These are phyloP conservation scores for Pterocarpus macrocarpus DNA, from an alignment of 306 rosid genomes.

Conservation along the genomic window DNA sequence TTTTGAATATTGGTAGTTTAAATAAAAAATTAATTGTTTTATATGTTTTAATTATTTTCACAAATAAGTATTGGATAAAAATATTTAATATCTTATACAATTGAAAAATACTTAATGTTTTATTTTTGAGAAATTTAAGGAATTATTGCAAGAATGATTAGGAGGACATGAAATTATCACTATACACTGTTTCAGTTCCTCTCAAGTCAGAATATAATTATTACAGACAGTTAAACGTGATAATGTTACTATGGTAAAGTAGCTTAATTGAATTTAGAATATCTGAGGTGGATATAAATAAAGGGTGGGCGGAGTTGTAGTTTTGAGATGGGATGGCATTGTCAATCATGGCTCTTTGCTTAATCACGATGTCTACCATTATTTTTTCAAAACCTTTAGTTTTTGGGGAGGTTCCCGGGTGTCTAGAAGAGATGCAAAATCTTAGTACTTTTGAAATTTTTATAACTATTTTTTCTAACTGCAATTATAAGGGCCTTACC, in stretches of 20 bases:
- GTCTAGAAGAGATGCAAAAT: slow-evolving; percentile 29
- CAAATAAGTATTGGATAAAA: too few relatives aligned
- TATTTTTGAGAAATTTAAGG: too few relatives aligned
- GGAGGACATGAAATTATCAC: too few relatives aligned
- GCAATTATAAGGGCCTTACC: slow-evolving; percentile 54
- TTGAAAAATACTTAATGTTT: too few relatives aligned
- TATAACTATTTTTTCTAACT: background rate
- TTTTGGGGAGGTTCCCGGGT: slow-evolving; percentile 14
- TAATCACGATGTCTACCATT: slow-evolving; percentile 70
- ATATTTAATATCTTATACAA: too few relatives aligned
- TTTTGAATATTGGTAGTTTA: too few relatives aligned
- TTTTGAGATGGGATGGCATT: slow-evolving; percentile 69
- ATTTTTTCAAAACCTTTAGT: background rate
- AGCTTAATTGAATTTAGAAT: background rate
- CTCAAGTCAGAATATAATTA: slow-evolving; percentile 50
- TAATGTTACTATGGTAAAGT: slow-evolving; percentile 9
- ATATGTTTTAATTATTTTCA: too few relatives aligned
- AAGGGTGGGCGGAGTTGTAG: slow-evolving; percentile 34
- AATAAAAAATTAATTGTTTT: too few relatives aligned
- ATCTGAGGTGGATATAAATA: slow-evolving; percentile 45
- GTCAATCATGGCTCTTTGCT: slow-evolving; percentile 70
- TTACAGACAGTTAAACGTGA: slow-evolving; percentile 44
- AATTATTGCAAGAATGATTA: too few relatives aligned
- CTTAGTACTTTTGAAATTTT: background rate
- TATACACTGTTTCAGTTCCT: slow-evolving; percentile 38